Percentiles rank a stretch among this genome's conserved stretches.
Conservation (phyloP, 2,329 filamentous ascomycete genomes). For the Pseudovirgaria hyperparasitica region DNA sequence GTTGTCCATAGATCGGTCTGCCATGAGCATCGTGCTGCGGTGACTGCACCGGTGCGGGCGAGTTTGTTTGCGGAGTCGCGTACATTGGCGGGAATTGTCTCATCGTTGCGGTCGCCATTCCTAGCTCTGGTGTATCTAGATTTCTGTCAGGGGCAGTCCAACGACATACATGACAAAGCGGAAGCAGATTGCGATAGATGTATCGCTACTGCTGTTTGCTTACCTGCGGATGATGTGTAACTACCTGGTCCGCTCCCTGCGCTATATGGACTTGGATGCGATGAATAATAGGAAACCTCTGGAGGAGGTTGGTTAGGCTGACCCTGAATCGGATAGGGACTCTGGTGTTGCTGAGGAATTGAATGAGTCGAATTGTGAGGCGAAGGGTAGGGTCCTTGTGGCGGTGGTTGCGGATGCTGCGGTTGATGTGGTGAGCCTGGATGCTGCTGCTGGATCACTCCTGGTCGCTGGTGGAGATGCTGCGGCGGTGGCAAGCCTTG, state of each 20-base stretch:
- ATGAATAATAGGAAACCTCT: conserved; percentile 62
- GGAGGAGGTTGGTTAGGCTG: conserved; percentile 48
- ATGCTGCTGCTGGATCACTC: conserved; percentile 50
- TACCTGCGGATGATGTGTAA: conserved; percentile 80
- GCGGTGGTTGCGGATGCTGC: conserved; percentile 44
- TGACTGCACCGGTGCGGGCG: conserved; percentile 84
- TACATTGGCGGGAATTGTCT: conserved; percentile 81
- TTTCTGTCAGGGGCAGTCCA: conserved; percentile 44
- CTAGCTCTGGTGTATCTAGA: conserved; percentile 58
- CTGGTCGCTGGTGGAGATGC: conserved; percentile 55
- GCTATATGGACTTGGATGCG: conserved; percentile 72
- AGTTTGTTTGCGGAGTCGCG: conserved; percentile 90
- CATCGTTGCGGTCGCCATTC: conserved; percentile 54
- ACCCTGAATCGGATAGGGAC: conserved; percentile 53
- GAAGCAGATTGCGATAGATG: conserved; percentile 5
- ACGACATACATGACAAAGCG: not conserved
- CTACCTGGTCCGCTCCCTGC: conserved; percentile 68
- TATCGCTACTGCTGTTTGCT: conserved; percentile 60
- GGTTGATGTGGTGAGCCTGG: conserved; percentile 48
- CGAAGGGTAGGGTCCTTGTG: conserved; percentile 51
- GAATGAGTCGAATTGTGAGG: conserved; percentile 50
- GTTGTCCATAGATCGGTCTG: conserved; percentile 71
- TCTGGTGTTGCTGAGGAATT: conserved; percentile 37
- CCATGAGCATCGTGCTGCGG: conserved; percentile 81
- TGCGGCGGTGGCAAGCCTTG: conserved; percentile 54